Evolutionary conservation across 768 basidiomycete genomes (phyloP).

Genomic region (Fomitopsis pulvina): DNA sequence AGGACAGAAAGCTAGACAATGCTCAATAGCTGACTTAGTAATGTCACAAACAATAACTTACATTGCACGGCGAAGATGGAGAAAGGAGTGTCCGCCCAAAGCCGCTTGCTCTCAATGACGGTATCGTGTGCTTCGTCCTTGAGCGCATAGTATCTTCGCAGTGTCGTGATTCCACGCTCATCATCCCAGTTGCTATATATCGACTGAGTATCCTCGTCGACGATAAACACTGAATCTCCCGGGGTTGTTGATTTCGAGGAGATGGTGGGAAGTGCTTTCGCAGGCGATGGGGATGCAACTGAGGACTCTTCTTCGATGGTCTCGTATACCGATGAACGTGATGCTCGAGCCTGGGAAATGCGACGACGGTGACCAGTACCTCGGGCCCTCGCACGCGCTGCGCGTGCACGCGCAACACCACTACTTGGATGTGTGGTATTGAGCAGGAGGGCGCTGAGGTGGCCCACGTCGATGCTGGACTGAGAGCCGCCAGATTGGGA

Average conservation of each 20-base stretch:
- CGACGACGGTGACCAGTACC: constrained; percentile 70
- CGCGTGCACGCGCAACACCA: constrained; percentile 33
- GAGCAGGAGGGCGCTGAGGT: constrained; percentile 49
- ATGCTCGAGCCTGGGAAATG: constrained; percentile 55
- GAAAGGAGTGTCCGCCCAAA: constrained; percentile 68
- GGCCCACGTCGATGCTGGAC: constrained; percentile 69
- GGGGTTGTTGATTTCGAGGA: constrained; percentile 1
- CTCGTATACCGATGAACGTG: constrained; percentile 68
- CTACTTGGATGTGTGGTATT: constrained; percentile 44
- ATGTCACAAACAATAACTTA: constrained; percentile 29
- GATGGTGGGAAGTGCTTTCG: constrained; percentile 6
- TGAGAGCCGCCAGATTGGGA: constrained; percentile 66
- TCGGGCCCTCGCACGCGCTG: constrained; percentile 45
- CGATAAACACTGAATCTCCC: constrained; percentile 40
- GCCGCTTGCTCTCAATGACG: constrained; percentile 56
- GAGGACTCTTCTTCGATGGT: constrained; percentile 70
- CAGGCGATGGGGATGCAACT: constrained; percentile 24
- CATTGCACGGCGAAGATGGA: constrained; percentile 69
- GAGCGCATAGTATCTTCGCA: constrained; percentile 65
- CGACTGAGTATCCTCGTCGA: constrained; percentile 43
- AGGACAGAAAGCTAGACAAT: constrained; percentile 56
- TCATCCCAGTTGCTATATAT: constrained; percentile 50
- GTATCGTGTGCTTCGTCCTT: constrained; percentile 61
- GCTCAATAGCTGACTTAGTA: not conserved
- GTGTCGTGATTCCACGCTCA: constrained; percentile 54